Percentiles rank a stretch among this genome's conserved stretches.
These are phyloP conservation scores for Haematococcus lacustris DNA, from an alignment of 139 green algal genomes.

Conservation along the genomic window DNA sequence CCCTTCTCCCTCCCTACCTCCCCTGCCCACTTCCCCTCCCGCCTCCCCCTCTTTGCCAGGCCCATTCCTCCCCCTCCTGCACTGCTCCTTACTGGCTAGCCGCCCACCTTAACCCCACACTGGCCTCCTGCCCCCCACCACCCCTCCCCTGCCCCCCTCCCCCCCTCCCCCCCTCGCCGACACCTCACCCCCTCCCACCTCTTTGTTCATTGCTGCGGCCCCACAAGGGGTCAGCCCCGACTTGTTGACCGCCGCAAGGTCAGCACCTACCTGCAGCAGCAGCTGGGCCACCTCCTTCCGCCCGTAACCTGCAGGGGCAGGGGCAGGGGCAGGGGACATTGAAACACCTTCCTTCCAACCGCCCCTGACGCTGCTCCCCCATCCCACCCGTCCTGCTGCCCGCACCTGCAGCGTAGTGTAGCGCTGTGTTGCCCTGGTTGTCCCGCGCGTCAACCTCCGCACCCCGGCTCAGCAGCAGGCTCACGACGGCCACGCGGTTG, in stretches of 20 bases:
- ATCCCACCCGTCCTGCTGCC: not conserved
- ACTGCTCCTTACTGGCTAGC: no score
- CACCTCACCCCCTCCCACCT: no score
- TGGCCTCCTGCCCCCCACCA: no score
- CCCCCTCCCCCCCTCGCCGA: no score
- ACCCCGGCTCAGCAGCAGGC: conserved; percentile 52
- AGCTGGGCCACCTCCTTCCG: not conserved
- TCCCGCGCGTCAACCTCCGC: conserved; percentile 66
- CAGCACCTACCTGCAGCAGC: not conserved
- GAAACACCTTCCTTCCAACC: not conserved
- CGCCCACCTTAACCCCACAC: no score
- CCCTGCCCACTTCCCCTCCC: no score
- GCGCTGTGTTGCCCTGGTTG: conserved; percentile 59
- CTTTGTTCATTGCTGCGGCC: not conserved
- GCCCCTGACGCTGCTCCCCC: not conserved
- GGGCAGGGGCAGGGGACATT: no score
- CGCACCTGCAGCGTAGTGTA: conserved; percentile 83
- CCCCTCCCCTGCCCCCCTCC: no score
- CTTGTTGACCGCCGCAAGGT: not conserved
- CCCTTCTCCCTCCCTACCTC: no score
- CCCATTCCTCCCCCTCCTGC: no score
- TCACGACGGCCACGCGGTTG: conserved; percentile 46
- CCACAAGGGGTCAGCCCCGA: not conserved
- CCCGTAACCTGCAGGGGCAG: conserved; percentile 1
- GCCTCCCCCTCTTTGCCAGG: no score